These are phyloP conservation scores for Aspergillus ochraceus DNA, from an alignment of 2,329 filamentous ascomycete genomes.

Conservation along the genomic window DNA sequence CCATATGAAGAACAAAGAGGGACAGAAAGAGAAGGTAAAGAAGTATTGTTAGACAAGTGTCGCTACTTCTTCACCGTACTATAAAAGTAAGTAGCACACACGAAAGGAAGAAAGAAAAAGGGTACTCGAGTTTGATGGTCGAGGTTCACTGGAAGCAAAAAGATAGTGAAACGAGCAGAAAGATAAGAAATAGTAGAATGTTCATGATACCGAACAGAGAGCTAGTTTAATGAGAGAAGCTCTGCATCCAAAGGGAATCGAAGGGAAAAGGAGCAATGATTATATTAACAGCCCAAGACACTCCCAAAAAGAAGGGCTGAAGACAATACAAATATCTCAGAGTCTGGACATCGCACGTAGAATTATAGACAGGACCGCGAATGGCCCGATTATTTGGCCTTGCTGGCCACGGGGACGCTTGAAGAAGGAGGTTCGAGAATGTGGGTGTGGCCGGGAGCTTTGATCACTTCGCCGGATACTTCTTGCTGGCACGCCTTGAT, in stretches of 20 bases:
- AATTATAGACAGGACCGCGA: constrained; percentile 4
- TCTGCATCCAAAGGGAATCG: neutral
- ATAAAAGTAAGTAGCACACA: neutral
- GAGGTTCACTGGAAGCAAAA: neutral
- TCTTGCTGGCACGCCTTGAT: constrained; percentile 81
- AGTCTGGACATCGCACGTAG: neutral
- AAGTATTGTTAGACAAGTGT: neutral
- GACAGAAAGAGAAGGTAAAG: neutral
- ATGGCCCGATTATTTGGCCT: constrained; percentile 30
- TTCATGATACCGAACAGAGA: neutral
- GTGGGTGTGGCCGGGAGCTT: constrained; percentile 76
- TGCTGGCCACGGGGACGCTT: constrained; percentile 35
- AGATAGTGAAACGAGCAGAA: neutral
- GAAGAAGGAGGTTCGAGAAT: constrained; percentile 68
- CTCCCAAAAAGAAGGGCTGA: neutral
- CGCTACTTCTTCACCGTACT: neutral
- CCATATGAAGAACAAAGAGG: constrained; percentile 9
- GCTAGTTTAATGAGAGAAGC: neutral
- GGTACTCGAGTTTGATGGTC: neutral
- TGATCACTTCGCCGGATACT: constrained; percentile 69
- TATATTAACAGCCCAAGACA: neutral
- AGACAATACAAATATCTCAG: neutral
- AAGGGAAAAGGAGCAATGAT: neutral
- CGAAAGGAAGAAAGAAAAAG: neutral
- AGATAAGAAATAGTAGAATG: neutral